A percentile compares a stretch with the other conserved stretches of the same genome.
Evolutionary conservation across 2,329 filamentous ascomycete genomes (phyloP).

Genomic region (Xylaria digitata): DNA sequence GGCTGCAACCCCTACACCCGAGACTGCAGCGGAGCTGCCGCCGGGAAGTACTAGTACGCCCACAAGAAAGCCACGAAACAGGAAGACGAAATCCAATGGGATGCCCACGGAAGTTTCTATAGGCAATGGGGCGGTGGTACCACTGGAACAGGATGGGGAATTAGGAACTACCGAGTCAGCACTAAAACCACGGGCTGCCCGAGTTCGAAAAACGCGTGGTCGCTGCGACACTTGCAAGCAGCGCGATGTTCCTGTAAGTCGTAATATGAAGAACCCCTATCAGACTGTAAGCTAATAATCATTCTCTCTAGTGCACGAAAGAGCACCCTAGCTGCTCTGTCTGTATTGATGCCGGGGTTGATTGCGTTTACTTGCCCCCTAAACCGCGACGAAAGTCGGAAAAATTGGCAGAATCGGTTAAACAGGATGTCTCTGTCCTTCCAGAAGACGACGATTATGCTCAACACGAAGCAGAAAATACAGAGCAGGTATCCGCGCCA

Average conservation of each 20-base stretch:
- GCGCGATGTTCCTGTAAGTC: constrained; percentile 46
- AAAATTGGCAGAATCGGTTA: constrained; percentile 40
- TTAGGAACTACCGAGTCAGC: constrained; percentile 47
- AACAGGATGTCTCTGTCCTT: constrained; percentile 37
- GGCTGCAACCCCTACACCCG: constrained; percentile 33
- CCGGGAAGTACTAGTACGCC: constrained; percentile 42
- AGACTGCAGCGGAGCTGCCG: constrained; percentile 28
- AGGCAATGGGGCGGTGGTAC: constrained; percentile 45
- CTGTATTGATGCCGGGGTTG: constrained; percentile 44
- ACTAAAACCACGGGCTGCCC: constrained; percentile 37
- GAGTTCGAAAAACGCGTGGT: constrained; percentile 49
- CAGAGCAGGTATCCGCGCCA: constrained; percentile 6
- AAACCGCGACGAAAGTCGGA: constrained; percentile 47
- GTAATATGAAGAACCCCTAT: not conserved
- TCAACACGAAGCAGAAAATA: constrained; percentile 16
- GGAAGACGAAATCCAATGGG: constrained; percentile 45
- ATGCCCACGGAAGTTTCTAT: constrained; percentile 38
- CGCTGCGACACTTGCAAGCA: constrained; percentile 50
- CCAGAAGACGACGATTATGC: constrained; percentile 34
- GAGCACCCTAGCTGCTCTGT: constrained; percentile 51
- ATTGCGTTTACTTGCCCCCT: constrained; percentile 48
- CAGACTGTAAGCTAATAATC: constrained; percentile 9
- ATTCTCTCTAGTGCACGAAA: constrained; percentile 49
- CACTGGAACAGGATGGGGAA: constrained; percentile 44
- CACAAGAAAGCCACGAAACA: constrained; percentile 45